Conservation (phyloP, 2,329 filamentous ascomycete genomes). For the Chaetothyriales sp. region DNA sequence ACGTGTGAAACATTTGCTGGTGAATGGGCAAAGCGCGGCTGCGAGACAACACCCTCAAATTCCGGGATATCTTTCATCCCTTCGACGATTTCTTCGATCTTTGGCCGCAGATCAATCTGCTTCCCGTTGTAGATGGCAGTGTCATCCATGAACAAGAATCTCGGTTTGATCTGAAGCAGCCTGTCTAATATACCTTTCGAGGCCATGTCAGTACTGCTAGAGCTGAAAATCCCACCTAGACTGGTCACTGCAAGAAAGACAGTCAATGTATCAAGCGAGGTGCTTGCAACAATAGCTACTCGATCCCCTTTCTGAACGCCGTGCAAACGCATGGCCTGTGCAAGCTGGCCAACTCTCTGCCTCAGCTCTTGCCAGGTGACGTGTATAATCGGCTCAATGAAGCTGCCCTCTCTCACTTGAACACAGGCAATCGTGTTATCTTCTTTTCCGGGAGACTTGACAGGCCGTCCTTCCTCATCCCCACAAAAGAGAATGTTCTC, state of each 20-base stretch:
- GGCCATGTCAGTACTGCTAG: slow-evolving; percentile 69
- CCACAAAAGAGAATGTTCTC: slow-evolving; percentile 57
- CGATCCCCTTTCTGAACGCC: slow-evolving; percentile 59
- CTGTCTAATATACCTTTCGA: slow-evolving; percentile 62
- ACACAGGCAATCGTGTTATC: slow-evolving; percentile 56
- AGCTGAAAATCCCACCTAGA: slow-evolving; percentile 61
- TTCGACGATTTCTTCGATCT: slow-evolving; percentile 51
- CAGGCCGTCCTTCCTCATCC: slow-evolving; percentile 27
- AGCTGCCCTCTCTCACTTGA: slow-evolving; percentile 37
- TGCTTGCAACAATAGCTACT: slow-evolving; percentile 59
- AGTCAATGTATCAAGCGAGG: slow-evolving; percentile 57
- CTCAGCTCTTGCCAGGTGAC: slow-evolving; percentile 56
- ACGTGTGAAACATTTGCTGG: slow-evolving; percentile 45
- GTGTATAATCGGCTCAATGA: slow-evolving; percentile 24
- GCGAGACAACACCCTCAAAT: slow-evolving; percentile 49
- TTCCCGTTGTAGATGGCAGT: slow-evolving; percentile 66
- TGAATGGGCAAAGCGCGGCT: slow-evolving; percentile 44
- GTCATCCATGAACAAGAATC: slow-evolving; percentile 73
- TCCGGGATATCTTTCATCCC: slow-evolving; percentile 46
- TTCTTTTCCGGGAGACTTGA: slow-evolving; percentile 42
- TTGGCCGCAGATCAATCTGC: slow-evolving; percentile 52
- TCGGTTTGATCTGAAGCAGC: slow-evolving; percentile 58
- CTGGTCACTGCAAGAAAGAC: slow-evolving; percentile 56
- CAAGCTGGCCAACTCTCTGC: slow-evolving; percentile 40
- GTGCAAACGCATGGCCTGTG: slow-evolving; percentile 49